Percentiles rank a stretch among this genome's conserved stretches.
Evolutionary conservation across 192 early-diverging fungal genomes (phyloP).

Genomic region (Diversispora eburnea): DNA sequence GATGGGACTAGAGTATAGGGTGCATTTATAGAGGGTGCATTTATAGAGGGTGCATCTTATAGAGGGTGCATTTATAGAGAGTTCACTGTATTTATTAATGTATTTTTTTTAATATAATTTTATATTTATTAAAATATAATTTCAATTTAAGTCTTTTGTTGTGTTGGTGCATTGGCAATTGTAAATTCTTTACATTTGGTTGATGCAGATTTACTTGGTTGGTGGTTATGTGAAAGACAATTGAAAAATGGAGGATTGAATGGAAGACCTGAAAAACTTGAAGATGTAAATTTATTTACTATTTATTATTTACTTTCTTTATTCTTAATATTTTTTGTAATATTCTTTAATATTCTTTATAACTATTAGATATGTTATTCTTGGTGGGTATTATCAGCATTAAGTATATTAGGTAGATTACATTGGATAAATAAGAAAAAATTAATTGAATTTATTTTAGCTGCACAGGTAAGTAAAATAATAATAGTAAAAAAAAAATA

Average conservation of each 20-base stretch:
- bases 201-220: constrained; percentile 77
- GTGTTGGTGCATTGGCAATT: constrained; percentile 86
- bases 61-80: no score
- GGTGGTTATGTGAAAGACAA: constrained; percentile 95
- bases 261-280: constrained; percentile 93
- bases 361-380: constrained; percentile 84
- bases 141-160: constrained; percentile 71
- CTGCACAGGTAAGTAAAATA: constrained; percentile 55
- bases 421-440: constrained; percentile 85
- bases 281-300: constrained; percentile 64
- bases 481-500: no score
- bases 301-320: neutral
- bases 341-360: neutral
- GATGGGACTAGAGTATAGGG: no score
- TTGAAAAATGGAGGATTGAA: constrained; percentile 89
- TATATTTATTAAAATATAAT: neutral
- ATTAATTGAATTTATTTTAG: constrained; percentile 76
- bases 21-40: no score
- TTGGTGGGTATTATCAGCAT: constrained; percentile 94
- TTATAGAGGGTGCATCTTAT: no score
- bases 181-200: constrained; percentile 71
- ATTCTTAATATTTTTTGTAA: neutral
- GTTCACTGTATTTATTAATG: neutral
- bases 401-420: constrained; percentile 71
- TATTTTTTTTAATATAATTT: constrained; percentile 11